Percentiles rank a stretch among this genome's conserved stretches.
phyloP scores from a whole-genome alignment of 352 stramenopile species.

The Phytopythium chamaehyphon region DNA sequence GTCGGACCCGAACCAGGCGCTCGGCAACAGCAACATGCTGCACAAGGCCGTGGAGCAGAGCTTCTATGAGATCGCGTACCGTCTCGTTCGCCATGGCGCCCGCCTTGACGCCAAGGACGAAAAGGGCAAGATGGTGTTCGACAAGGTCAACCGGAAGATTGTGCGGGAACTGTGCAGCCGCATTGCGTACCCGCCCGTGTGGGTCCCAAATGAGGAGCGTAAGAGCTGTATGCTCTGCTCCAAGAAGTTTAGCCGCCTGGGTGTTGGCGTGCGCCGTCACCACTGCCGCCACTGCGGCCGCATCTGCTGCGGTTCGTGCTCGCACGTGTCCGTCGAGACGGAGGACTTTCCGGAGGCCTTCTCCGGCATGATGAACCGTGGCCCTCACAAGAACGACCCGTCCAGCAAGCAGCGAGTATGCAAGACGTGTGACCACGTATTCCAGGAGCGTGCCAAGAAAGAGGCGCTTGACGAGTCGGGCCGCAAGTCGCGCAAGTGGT shows the following conservation, averaged over 20 bases:
- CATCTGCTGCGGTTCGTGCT: slow-evolving; percentile 76
- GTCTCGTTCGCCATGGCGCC: slow-evolving; percentile 74
- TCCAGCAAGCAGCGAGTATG: slow-evolving; percentile 64
- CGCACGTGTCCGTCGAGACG: slow-evolving; percentile 64
- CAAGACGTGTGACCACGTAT: slow-evolving; percentile 70
- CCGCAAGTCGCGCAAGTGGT: slow-evolving; percentile 38
- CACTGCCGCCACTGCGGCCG: slow-evolving; percentile 85
- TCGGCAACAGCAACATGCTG: slow-evolving; percentile 66
- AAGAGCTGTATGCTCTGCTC: slow-evolving; percentile 78
- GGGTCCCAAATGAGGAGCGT: slow-evolving; percentile 70
- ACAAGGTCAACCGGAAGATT: slow-evolving; percentile 73
- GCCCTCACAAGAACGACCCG: slow-evolving; percentile 31
- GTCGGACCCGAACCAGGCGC: slow-evolving; percentile 56
- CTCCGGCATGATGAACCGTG: slow-evolving; percentile 30
- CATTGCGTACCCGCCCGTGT: slow-evolving; percentile 78
- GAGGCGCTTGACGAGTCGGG: slow-evolving; percentile 9
- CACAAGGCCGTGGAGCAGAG: slow-evolving; percentile 71
- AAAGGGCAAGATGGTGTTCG: slow-evolving; percentile 75
- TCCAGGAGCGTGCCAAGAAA: slow-evolving; percentile 65
- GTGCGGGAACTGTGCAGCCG: slow-evolving; percentile 71
- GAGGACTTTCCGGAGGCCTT: slow-evolving; percentile 70
- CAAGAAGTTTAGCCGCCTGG: slow-evolving; percentile 61
- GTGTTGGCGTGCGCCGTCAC: slow-evolving; percentile 66
- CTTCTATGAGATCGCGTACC: slow-evolving; percentile 69
- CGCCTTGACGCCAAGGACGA: slow-evolving; percentile 75